Conservation (phyloP, 139 green algal genomes). For the Pseudopediastrum boryanum region DNA sequence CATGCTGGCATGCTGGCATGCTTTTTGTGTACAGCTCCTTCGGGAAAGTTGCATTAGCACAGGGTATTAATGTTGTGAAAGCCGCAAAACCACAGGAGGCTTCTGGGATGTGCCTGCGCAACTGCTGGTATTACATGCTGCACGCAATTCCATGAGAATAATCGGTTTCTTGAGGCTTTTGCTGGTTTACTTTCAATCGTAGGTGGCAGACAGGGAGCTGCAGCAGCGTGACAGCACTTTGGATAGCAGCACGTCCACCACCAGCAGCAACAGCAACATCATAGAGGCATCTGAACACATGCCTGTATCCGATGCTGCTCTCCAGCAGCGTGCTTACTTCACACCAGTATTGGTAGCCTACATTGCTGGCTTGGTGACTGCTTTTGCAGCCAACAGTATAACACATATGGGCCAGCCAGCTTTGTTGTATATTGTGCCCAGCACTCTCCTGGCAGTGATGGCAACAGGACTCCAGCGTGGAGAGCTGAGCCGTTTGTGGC, state of each 20-base stretch:
- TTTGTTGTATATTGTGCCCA: constrained; percentile 83
- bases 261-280: too few species aligned
- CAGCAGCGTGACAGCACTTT: constrained; percentile 41
- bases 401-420: constrained; percentile 84
- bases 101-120: too few species aligned
- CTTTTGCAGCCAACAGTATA: constrained; percentile 84
- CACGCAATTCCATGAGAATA: too few species aligned
- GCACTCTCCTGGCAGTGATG: constrained; percentile 56
- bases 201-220: constrained; percentile 22
- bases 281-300: too few species aligned
- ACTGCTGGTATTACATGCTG: too few species aligned
- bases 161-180: too few species aligned
- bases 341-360: constrained; percentile 71
- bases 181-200: too few species aligned
- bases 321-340: constrained; percentile 82
- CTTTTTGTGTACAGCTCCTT: too few species aligned
- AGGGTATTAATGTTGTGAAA: too few species aligned
- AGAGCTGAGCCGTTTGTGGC: constrained; percentile 63
- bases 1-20: too few species aligned
- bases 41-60: too few species aligned
- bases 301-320: constrained; percentile 59
- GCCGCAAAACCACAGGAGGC: too few species aligned
- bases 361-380: constrained; percentile 69
- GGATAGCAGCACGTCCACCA: constrained; percentile 9
- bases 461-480: constrained; percentile 44